phyloP scores from a whole-genome alignment of 139 green algal genomes.

The Chlorella sp. region DNA sequence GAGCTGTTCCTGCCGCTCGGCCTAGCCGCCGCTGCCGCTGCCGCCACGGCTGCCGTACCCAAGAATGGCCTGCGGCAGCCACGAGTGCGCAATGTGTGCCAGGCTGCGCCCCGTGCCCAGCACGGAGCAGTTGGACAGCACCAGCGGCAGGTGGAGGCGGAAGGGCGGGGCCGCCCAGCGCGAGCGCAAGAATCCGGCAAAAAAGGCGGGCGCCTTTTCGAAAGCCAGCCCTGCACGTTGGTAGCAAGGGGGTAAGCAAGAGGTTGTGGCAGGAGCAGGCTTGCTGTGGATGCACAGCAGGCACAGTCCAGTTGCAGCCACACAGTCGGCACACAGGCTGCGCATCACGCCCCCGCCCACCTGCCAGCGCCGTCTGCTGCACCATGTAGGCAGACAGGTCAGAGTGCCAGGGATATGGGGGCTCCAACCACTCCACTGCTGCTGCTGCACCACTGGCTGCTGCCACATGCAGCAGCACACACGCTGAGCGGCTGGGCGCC shows the following conservation, averaged over 20 bases:
- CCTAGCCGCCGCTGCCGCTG: too few species aligned
- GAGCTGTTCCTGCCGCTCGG: too few species aligned
- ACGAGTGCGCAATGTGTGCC: conserved; percentile 16
- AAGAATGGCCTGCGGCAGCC: conserved; percentile 14
- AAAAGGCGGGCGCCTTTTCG: conserved; percentile 27
- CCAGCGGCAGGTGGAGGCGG: neutral
- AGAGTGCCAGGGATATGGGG: conserved; percentile 23
- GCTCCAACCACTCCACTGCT: conserved; percentile 18
- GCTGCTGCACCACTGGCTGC: neutral
- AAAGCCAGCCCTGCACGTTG: conserved; percentile 17
- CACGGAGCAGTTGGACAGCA: conserved; percentile 8
- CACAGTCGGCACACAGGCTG: too few species aligned
- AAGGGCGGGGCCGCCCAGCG: neutral
- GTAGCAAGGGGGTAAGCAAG: neutral
- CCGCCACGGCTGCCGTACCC: neutral
- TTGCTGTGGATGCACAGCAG: neutral
- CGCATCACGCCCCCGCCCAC: neutral
- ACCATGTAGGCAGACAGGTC: conserved; percentile 26
- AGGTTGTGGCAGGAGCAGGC: neutral
- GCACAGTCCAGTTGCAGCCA: neutral
- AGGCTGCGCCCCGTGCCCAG: conserved; percentile 18
- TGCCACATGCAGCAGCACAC: conserved; percentile 17
- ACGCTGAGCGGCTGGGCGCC: neutral
- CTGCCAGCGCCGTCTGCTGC: conserved; percentile 30
- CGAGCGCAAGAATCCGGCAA: conserved; percentile 10